Evolutionary conservation across 257 asterid species (phyloP).

Genomic region (Solanum gracilifrons): DNA sequence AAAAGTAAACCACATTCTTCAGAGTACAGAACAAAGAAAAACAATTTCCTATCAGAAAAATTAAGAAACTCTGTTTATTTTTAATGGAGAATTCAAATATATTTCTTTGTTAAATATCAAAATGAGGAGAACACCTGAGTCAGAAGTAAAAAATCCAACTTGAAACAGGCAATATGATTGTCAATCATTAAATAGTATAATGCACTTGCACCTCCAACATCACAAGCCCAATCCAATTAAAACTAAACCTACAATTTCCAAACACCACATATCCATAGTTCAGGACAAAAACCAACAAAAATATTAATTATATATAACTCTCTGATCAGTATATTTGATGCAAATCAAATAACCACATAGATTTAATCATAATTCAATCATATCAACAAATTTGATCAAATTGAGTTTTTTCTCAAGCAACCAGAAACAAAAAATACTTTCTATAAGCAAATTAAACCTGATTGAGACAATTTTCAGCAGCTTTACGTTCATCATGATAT

Average conservation of each 20-base stretch:
- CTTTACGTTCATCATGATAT: not conserved
- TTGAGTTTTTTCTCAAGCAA: not conserved
- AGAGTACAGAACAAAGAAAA: not conserved
- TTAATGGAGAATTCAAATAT: not conserved
- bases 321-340: not conserved
- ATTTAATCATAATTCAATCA: not conserved
- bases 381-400: not conserved
- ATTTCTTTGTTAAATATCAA: not conserved
- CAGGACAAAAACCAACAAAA: conserved; percentile 13
- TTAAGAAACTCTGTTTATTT: not conserved
- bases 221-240: not conserved
- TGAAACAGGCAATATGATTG: not conserved
- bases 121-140: not conserved
- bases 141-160: not conserved
- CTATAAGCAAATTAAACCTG: not conserved
- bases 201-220: not conserved
- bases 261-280: not conserved
- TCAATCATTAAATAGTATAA: not conserved
- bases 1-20: not conserved
- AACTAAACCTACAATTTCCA: not conserved
- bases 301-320: not conserved
- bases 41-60: not conserved
- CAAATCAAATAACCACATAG: not conserved
- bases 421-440: not conserved
- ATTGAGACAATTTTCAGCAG: not conserved